A percentile compares a stretch with the other conserved stretches of the same genome.
Evolutionary conservation across 2,329 filamentous ascomycete genomes (phyloP).

Genomic region (Talaromyces sp.): DNA sequence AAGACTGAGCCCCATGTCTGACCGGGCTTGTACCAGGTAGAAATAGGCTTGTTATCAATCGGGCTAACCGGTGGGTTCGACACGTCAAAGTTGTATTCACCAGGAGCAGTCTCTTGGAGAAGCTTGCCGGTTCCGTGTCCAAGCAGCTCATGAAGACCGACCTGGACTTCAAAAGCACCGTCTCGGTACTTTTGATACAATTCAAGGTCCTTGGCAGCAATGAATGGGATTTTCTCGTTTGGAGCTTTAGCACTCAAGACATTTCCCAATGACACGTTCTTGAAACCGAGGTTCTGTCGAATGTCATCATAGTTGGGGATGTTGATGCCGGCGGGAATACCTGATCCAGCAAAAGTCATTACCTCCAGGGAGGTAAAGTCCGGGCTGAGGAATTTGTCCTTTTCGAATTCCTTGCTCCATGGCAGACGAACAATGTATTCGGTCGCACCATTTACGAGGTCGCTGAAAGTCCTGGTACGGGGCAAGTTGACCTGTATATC

Average conservation of each 20-base stretch:
- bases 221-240: conserved; percentile 88
- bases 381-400: conserved; percentile 89
- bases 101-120: conserved; percentile 78
- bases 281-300: conserved; percentile 60
- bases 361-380: conserved; percentile 96
- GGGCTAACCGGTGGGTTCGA: conserved; percentile 77
- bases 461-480: conserved; percentile 79
- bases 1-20: conserved; percentile 95
- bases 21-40: conserved; percentile 87
- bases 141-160: conserved; percentile 84
- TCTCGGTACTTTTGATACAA: conserved; percentile 81
- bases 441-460: conserved; percentile 75
- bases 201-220: conserved; percentile 69
- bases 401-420: conserved; percentile 86
- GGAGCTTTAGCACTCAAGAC: conserved; percentile 86
- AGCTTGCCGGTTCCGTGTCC: conserved; percentile 93
- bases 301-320: conserved; percentile 56
- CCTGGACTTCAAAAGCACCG: conserved; percentile 87
- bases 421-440: conserved; percentile 82
- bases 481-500: conserved; percentile 70
- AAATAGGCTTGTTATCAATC: conserved; percentile 69
- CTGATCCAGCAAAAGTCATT: conserved; percentile 67
- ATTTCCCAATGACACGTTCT: conserved; percentile 80
- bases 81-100: conserved; percentile 82
- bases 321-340: conserved; percentile 58